Evolutionary conservation across 192 early-diverging fungal species (phyloP).

Genomic region (Kappamyces sp.): DNA sequence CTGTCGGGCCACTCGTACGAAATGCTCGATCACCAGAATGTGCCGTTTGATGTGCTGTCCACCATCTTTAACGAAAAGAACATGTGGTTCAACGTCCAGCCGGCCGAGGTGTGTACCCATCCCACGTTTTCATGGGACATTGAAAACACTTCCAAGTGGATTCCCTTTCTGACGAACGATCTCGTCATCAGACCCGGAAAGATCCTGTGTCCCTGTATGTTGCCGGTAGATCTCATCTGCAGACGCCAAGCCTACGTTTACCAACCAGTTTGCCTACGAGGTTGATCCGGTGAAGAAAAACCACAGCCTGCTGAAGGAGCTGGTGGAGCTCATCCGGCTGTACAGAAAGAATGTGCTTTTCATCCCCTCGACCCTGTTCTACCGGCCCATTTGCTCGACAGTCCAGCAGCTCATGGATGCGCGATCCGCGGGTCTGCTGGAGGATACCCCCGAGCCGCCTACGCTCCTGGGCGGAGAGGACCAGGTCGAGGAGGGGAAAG

Average conservation of each 20-base stretch:
- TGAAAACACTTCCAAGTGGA: slow-evolving; percentile 25
- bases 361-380: slow-evolving; percentile 22
- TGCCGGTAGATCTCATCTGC: not conserved
- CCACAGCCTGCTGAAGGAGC: slow-evolving; percentile 16
- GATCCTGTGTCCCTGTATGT: slow-evolving; percentile 8
- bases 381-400: slow-evolving; percentile 13
- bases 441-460: no score
- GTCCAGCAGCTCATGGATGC: slow-evolving; percentile 18
- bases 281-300: slow-evolving; percentile 4
- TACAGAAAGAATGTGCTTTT: slow-evolving; percentile 27
- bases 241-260: not conserved
- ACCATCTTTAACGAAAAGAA: slow-evolving; percentile 34
- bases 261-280: slow-evolving; percentile 3
- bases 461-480: not conserved
- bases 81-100: slow-evolving; percentile 38
- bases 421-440: not conserved
- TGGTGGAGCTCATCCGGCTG: slow-evolving; percentile 22
- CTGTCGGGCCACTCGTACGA: slow-evolving; percentile 19
- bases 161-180: slow-evolving; percentile 26
- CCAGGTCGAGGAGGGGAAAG: not conserved
- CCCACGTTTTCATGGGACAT: slow-evolving; percentile 38
- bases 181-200: slow-evolving; percentile 3
- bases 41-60: slow-evolving; percentile 28
- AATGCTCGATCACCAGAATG: slow-evolving; percentile 5
- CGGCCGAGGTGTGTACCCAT: slow-evolving; percentile 15